Conservation (phyloP, 2,329 filamentous ascomycete species). For the Rhinocladiella similis region DNA sequence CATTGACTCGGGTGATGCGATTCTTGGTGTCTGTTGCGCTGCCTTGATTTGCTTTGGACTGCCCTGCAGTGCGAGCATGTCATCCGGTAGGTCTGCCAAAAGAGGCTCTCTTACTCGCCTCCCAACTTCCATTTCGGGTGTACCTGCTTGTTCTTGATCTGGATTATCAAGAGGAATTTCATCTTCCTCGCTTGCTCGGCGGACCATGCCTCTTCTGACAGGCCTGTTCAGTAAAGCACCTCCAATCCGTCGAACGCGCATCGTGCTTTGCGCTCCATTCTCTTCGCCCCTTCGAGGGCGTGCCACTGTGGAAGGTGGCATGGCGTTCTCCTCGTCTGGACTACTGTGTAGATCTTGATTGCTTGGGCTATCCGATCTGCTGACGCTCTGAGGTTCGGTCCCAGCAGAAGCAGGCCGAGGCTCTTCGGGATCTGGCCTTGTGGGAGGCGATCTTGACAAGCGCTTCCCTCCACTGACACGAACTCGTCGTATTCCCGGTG, state of each 20-base stretch:
- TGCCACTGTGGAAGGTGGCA: conserved; percentile 39
- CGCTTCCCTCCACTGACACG: conserved; percentile 44
- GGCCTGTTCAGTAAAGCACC: conserved; percentile 80
- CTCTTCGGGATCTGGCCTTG: conserved; percentile 34
- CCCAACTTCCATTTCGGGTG: conserved; percentile 32
- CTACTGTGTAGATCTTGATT: conserved; percentile 35
- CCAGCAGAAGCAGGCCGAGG: neutral
- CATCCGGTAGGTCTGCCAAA: conserved; percentile 31
- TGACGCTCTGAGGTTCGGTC: conserved; percentile 28
- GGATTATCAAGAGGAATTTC: conserved; percentile 40
- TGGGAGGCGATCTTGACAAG: conserved; percentile 41
- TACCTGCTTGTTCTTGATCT: conserved; percentile 18
- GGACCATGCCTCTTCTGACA: conserved; percentile 68
- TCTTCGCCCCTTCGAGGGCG: conserved; percentile 60
- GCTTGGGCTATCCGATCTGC: conserved; percentile 34
- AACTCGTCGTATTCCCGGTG: conserved; percentile 44
- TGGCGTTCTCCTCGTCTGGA: conserved; percentile 26
- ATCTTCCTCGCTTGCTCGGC: conserved; percentile 65
- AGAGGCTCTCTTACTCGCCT: conserved; percentile 32
- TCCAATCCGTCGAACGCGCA: conserved; percentile 74
- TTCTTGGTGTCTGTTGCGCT: conserved; percentile 17
- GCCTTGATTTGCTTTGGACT: conserved; percentile 29
- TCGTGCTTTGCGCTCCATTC: conserved; percentile 66
- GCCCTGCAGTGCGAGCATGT: conserved; percentile 21
- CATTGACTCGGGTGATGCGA: conserved; percentile 13